These are phyloP conservation scores for Amylocystis lapponica DNA, from an alignment of 768 basidiomycete species.

Conservation along the genomic window DNA sequence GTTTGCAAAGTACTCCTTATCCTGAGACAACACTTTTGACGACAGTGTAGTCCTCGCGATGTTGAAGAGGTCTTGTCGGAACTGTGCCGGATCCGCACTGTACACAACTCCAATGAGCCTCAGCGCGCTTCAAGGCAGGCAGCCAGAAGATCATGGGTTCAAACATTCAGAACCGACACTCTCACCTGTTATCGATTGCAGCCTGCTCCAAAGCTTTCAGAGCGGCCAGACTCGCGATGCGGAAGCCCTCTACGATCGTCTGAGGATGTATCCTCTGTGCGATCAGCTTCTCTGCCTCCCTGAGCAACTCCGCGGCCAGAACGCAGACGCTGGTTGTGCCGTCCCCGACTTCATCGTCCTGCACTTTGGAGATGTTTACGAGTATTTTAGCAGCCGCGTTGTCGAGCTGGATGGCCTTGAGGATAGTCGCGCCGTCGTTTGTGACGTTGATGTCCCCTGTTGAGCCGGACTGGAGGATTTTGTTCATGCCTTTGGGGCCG, in stretches of 20 bases:
- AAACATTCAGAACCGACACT: slow-evolving; percentile 11
- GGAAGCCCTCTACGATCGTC: slow-evolving; percentile 94
- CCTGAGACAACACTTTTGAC: slow-evolving; percentile 93
- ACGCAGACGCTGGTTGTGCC: slow-evolving; percentile 92
- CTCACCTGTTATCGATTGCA: slow-evolving; percentile 81
- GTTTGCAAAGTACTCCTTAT: slow-evolving; percentile 97
- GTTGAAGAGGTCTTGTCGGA: slow-evolving; percentile 90
- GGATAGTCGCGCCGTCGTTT: slow-evolving; percentile 97
- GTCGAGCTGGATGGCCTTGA: slow-evolving; percentile 95
- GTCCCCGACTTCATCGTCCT: slow-evolving; percentile 98
- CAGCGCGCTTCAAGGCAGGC: neutral
- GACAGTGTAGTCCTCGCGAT: slow-evolving; percentile 95
- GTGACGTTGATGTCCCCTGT: slow-evolving; percentile 94
- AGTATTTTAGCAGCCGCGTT: slow-evolving; percentile 99
- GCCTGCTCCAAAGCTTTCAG: slow-evolving; percentile 78
- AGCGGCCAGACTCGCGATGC: slow-evolving; percentile 84
- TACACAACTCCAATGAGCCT: neutral
- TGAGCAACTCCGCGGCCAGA: slow-evolving; percentile 80
- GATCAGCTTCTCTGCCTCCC: slow-evolving; percentile 95
- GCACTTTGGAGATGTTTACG: slow-evolving; percentile 99
- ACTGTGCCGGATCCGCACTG: slow-evolving; percentile 66
- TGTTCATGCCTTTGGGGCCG: slow-evolving; percentile 99
- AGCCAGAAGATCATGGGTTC: slow-evolving; percentile 1
- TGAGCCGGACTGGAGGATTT: slow-evolving; percentile 90
- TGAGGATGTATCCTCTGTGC: slow-evolving; percentile 93